These are phyloP conservation scores for Oropetium thomaeum DNA, from an alignment of 176 grass and related monocot species.

Conservation along the genomic window DNA sequence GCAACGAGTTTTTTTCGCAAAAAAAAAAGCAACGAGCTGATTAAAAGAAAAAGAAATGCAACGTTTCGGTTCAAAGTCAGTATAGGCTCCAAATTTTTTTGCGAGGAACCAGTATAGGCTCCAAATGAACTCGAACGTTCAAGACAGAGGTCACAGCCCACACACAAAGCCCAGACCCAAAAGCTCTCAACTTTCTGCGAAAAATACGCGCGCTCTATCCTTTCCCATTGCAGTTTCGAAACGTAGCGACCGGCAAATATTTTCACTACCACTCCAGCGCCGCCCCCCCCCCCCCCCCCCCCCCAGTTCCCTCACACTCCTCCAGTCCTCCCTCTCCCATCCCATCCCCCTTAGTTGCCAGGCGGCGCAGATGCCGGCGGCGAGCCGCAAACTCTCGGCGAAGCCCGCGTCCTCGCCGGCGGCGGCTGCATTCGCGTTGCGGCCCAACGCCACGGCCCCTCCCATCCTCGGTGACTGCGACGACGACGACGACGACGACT, in stretches of 20 bases:
- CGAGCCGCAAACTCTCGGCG: conserved; percentile 24
- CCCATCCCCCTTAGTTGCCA: not conserved
- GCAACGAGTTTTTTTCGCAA: no score
- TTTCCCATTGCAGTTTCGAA: conserved; percentile 36
- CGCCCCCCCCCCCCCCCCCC: no score
- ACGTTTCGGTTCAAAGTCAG: no score
- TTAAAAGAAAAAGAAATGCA: no score
- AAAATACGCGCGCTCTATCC: not conserved
- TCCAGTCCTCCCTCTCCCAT: not conserved
- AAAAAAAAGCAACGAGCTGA: no score
- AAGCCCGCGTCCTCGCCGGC: not conserved
- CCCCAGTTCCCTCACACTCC: not conserved
- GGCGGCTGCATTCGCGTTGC: not conserved
- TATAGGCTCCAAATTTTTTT: no score
- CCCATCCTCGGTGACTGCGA: not conserved
- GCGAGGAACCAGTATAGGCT: not conserved
- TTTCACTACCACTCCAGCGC: no score
- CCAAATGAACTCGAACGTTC: no score
- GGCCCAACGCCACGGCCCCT: not conserved
- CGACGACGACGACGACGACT: conserved; percentile 52
- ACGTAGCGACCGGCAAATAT: not conserved
- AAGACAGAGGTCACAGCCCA: no score
- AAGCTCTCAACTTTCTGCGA: not conserved
- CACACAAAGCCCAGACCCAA: not conserved
- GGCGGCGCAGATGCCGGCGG: conserved; percentile 33